These are phyloP conservation scores for Hyaloscypha hepaticicola DNA, from an alignment of 495 filamentous ascomycete genomes.

Conservation along the genomic window DNA sequence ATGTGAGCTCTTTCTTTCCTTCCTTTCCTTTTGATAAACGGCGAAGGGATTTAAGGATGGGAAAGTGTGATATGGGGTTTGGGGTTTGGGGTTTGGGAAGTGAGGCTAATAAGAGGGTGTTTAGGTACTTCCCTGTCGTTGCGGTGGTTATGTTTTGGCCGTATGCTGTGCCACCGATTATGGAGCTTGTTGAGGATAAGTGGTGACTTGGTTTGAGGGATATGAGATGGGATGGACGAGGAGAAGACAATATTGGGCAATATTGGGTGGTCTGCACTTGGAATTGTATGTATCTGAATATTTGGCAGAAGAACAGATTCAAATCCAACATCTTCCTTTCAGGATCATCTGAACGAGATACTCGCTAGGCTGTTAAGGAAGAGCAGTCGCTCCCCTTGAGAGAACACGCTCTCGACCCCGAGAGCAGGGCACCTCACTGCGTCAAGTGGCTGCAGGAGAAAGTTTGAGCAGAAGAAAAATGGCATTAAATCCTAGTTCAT, in stretches of 20 bases:
- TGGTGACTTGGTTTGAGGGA: background rate
- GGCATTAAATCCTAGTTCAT: no score
- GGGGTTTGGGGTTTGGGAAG: background rate
- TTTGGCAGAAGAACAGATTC: no score
- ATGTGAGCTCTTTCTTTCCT: conserved; percentile 20
- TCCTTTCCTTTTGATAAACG: background rate
- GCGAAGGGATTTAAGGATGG: background rate
- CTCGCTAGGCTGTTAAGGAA: no score
- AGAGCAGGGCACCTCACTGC: no score
- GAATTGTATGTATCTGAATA: no score
- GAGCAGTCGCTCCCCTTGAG: no score
- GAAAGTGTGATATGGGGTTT: background rate
- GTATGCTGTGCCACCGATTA: conserved; percentile 17
- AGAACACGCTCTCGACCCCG: no score
- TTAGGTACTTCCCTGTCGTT: conserved; percentile 26
- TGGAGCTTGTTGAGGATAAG: conserved; percentile 16
- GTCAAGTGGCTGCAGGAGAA: no score
- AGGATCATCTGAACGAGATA: no score
- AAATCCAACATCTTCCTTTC: no score
- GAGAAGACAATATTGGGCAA: background rate
- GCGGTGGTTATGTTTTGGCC: conserved; percentile 31
- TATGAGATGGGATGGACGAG: background rate
- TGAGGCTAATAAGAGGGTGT: background rate
- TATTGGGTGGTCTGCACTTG: no score
- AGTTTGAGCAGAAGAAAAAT: no score